Conservation (phyloP, 495 filamentous ascomycete species). For the Sporormia fimetaria region DNA sequence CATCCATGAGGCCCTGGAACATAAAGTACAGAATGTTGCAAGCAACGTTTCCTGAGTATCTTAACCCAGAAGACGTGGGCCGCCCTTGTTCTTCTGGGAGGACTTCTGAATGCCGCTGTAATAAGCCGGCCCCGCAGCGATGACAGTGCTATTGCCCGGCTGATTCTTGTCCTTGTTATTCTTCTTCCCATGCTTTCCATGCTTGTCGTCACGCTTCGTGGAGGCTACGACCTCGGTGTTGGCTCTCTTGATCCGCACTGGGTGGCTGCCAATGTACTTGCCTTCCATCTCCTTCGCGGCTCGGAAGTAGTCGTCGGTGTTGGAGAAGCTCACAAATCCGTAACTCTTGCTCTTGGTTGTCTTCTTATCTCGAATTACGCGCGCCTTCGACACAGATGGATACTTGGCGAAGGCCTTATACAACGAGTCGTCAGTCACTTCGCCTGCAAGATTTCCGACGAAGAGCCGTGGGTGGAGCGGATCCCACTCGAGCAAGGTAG, state of each 20-base stretch:
- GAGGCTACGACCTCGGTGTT: constrained; percentile 73
- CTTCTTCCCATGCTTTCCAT: constrained; percentile 23
- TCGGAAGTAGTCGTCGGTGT: constrained; percentile 89
- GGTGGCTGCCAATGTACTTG: constrained; percentile 97
- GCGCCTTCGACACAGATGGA: constrained; percentile 76
- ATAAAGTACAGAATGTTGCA: too few species aligned
- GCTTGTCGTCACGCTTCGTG: constrained; percentile 36
- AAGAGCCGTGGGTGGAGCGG: constrained; percentile 89
- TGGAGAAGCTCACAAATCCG: constrained; percentile 90
- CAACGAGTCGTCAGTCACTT: constrained; percentile 92
- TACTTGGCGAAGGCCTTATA: constrained; percentile 88
- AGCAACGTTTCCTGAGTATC: neutral
- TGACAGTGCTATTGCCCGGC: neutral
- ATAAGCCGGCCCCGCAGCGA: neutral
- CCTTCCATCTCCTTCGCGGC: constrained; percentile 97
- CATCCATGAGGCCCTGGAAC: too few species aligned
- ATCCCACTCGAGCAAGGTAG: constrained; percentile 86
- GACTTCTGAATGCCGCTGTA: constrained; percentile 15
- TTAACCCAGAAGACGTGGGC: too few species aligned
- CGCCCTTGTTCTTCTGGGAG: constrained; percentile 8
- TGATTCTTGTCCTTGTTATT: neutral
- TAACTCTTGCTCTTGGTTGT: constrained; percentile 92
- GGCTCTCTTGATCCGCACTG: constrained; percentile 70
- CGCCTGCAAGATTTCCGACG: constrained; percentile 94
- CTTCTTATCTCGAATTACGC: constrained; percentile 90